A percentile compares a stretch with the other conserved stretches of the same genome.
These are phyloP conservation scores for Plasmodium blacklocki DNA, from an alignment of 169 alveolate species.

Conservation along the genomic window DNA sequence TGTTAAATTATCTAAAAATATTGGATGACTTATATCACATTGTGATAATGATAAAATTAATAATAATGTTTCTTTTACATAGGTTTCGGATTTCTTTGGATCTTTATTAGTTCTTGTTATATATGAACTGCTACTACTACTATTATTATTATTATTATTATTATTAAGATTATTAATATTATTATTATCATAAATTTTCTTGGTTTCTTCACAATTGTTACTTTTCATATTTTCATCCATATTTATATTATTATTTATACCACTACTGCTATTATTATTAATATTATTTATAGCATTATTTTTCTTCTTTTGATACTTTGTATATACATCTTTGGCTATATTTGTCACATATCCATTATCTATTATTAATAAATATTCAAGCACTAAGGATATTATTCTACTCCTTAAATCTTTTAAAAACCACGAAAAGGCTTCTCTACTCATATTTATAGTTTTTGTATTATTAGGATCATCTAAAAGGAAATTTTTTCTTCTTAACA, in stretches of 20 bases:
- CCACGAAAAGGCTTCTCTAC: conserved; percentile 89
- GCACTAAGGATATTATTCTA: conserved; percentile 84
- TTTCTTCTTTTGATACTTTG: conserved; percentile 25
- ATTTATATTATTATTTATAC: neutral
- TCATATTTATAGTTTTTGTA: conserved; percentile 80
- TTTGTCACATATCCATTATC: conserved; percentile 83
- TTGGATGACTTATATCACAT: conserved; percentile 84
- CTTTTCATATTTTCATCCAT: neutral
- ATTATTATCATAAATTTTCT: neutral
- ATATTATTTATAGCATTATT: neutral
- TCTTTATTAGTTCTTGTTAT: conserved; percentile 42
- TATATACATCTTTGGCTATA: conserved; percentile 29
- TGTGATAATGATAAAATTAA: conserved; percentile 84
- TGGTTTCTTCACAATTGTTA: neutral
- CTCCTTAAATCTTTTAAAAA: conserved; percentile 84
- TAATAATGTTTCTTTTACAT: conserved; percentile 81
- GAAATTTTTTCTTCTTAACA: conserved; percentile 57
- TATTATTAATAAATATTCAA: conserved; percentile 79
- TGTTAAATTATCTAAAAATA: conserved; percentile 78
- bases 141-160: neutral
- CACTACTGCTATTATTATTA: neutral
- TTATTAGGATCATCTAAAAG: conserved; percentile 60
- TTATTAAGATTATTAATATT: neutral
- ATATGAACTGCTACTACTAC: neutral
- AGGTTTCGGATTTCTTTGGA: conserved; percentile 50